phyloP scores from a whole-genome alignment of 805 yeast genomes.

The Ogataea trehalophila region DNA sequence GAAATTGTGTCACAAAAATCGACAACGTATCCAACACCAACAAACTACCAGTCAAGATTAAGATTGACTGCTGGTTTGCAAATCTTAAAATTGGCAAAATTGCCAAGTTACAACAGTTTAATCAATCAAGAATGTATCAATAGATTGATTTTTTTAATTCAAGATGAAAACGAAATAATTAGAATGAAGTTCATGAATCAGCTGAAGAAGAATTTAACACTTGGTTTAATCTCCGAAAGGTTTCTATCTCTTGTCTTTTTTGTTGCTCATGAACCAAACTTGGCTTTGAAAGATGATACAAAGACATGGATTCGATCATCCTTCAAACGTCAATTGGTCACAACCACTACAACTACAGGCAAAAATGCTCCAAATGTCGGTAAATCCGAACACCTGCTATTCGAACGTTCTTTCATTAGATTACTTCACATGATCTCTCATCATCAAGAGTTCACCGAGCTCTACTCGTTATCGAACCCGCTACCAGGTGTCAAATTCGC shows the following conservation, averaged over 20 bases:
- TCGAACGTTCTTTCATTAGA: constrained; percentile 66
- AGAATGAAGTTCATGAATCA: constrained; percentile 46
- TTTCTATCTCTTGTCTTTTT: constrained; percentile 67
- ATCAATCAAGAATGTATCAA: constrained; percentile 50
- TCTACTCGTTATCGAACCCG: constrained; percentile 21
- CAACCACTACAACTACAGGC: constrained; percentile 6
- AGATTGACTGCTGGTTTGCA: constrained; percentile 65
- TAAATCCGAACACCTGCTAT: constrained; percentile 31
- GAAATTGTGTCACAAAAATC: constrained; percentile 53
- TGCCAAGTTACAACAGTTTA: constrained; percentile 45
- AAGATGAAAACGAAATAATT: constrained; percentile 60
- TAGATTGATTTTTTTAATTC: constrained; percentile 52
- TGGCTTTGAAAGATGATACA: constrained; percentile 42
- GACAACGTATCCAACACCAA: constrained; percentile 57
- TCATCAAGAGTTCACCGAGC: constrained; percentile 57
- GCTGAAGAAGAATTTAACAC: constrained; percentile 47
- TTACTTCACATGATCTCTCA: constrained; percentile 69
- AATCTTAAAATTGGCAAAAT: constrained; percentile 59
- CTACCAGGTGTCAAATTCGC: constrained; percentile 49
- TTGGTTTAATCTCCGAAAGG: constrained; percentile 53
- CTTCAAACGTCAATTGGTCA: constrained; percentile 24
- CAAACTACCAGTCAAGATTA: constrained; percentile 51
- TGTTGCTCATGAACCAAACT: constrained; percentile 70
- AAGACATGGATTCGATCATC: constrained; percentile 71
- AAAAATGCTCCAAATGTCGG: constrained; percentile 22